Evolutionary conservation across 129 eudicot species (phyloP).

Genomic region (Sambucus nigra): DNA sequence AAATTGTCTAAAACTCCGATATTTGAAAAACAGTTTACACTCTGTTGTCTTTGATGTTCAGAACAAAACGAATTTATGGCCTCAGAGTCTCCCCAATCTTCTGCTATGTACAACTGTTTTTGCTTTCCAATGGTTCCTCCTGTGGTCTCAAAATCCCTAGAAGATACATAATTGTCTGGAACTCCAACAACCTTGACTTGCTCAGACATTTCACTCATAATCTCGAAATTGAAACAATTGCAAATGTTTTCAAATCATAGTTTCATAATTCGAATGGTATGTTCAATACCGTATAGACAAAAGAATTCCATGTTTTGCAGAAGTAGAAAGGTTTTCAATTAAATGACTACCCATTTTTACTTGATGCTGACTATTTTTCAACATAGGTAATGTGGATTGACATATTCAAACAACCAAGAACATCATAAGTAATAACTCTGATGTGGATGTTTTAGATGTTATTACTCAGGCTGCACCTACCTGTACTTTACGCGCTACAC

Average conservation of each 20-base stretch:
- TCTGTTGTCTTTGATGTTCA: conserved; percentile 16
- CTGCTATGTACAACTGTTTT: conserved; percentile 14
- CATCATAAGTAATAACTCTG: not conserved
- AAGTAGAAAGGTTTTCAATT: not conserved
- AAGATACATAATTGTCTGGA: not conserved
- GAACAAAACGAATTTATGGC: not conserved
- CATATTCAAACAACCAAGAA: not conserved
- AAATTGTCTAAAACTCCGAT: conserved; percentile 17
- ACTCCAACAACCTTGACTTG: not conserved
- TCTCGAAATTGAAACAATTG: not conserved
- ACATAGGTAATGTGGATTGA: not conserved
- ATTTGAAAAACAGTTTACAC: not conserved
- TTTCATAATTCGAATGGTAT: not conserved
- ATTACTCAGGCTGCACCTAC: not conserved
- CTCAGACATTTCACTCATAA: conserved; percentile 14
- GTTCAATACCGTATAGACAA: not conserved
- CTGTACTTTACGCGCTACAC: not conserved
- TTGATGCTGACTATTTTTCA: not conserved
- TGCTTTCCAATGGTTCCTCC: conserved; percentile 9
- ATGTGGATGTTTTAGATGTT: not conserved
- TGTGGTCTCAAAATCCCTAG: conserved; percentile 9
- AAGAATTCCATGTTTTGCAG: not conserved
- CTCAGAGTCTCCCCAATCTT: conserved; percentile 11
- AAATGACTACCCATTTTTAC: not conserved
- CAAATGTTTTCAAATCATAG: not conserved